Percentiles rank a stretch among this genome's conserved stretches.
Conservation (phyloP, 1,284 basidiomycete genomes). For the Pterula multifida region DNA sequence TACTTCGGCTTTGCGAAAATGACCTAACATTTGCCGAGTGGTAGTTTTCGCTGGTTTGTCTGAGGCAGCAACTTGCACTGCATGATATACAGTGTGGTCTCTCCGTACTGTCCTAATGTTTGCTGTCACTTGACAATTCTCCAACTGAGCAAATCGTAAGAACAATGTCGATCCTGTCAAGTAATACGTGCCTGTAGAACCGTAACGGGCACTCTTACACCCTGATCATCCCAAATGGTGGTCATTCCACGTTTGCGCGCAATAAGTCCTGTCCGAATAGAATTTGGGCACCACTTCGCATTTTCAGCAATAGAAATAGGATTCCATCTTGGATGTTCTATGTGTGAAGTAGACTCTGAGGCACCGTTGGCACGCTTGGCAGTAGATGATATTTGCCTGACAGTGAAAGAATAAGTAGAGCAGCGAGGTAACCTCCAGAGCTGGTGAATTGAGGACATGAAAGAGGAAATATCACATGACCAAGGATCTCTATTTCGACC, state of each 20-base stretch:
- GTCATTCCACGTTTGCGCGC: constrained; percentile 96
- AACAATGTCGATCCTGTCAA: constrained; percentile 6
- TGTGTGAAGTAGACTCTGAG: neutral
- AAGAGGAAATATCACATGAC: neutral
- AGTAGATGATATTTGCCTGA: neutral
- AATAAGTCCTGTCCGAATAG: constrained; percentile 88
- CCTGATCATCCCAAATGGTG: constrained; percentile 84
- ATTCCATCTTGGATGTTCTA: neutral
- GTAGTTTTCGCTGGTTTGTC: constrained; percentile 59
- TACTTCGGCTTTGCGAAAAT: constrained; percentile 78
- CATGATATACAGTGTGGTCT: constrained; percentile 66
- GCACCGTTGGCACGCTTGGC: neutral
- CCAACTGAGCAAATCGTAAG: constrained; percentile 36
- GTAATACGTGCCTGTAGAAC: constrained; percentile 68
- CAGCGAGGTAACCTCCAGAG: neutral
- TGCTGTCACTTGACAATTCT: constrained; percentile 77
- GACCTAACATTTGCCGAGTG: constrained; percentile 70
- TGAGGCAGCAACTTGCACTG: constrained; percentile 77
- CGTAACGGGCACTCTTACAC: constrained; percentile 82
- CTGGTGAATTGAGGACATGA: neutral
- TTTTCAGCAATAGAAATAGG: neutral
- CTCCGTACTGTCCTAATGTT: constrained; percentile 55
- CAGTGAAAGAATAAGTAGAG: neutral
- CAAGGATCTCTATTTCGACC: neutral
- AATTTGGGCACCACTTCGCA: constrained; percentile 75